Percentiles rank a stretch among this genome's conserved stretches.
These are phyloP conservation scores for Gentiana straminea DNA, from an alignment of 257 asterid genomes.

Conservation along the genomic window DNA sequence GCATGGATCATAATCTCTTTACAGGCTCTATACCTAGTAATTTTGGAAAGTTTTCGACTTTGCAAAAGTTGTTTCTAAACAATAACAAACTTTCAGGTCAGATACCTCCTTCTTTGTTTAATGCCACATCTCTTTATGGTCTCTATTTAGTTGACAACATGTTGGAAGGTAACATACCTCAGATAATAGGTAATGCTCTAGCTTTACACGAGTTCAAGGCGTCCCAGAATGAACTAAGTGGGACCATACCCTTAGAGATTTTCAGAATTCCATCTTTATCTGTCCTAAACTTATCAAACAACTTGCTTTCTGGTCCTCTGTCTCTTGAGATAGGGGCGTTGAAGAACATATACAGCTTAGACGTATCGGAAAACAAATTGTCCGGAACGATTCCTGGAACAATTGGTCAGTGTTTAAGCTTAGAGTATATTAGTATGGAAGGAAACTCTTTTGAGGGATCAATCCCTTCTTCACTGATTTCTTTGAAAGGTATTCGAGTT, in stretches of 20 bases:
- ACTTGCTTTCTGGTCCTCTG: constrained; percentile 8
- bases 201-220: constrained; percentile 4
- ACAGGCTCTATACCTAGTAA: constrained; percentile 19
- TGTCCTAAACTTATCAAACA: constrained; percentile 7
- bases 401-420: constrained; percentile 6
- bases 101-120: constrained; percentile 14
- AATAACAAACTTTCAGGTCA: constrained; percentile 11
- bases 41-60: constrained; percentile 14
- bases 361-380: constrained; percentile 10
- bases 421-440: constrained; percentile 10
- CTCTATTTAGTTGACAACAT: constrained; percentile 8
- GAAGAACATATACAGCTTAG: not conserved
- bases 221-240: constrained; percentile 9
- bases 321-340: constrained; percentile 10
- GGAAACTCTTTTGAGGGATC: constrained; percentile 6
- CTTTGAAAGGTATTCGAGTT: constrained; percentile 11
- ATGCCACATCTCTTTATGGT: constrained; percentile 5
- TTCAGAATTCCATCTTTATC: constrained; percentile 6
- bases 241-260: constrained; percentile 7
- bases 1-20: constrained; percentile 16
- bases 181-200: constrained; percentile 5
- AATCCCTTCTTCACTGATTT: constrained; percentile 8
- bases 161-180: constrained; percentile 14
- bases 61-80: constrained; percentile 19
- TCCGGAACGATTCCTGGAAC: constrained; percentile 15